These are phyloP conservation scores for Epichloe glyceriae DNA, from an alignment of 2,329 filamentous ascomycete species.

Conservation along the genomic window DNA sequence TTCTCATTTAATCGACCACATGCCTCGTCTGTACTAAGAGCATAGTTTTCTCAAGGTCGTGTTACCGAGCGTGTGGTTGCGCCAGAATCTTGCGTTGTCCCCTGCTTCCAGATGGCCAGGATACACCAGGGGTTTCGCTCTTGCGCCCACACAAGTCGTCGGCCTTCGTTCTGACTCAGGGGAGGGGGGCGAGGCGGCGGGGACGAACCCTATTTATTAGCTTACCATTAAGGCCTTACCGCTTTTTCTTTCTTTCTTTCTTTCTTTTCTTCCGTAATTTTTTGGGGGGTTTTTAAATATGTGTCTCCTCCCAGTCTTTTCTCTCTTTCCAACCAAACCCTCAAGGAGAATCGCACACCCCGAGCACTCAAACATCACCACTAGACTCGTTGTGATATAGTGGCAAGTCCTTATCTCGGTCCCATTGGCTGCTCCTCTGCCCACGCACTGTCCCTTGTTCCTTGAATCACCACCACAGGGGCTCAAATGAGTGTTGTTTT, in stretches of 20 bases:
- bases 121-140: neutral
- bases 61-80: constrained; percentile 1
- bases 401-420: neutral
- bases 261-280: neutral
- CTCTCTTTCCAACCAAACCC: too few species aligned
- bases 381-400: neutral
- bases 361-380: neutral
- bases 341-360: neutral
- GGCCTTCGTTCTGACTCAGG: neutral
- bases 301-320: too few species aligned
- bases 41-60: neutral
- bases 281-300: too few species aligned
- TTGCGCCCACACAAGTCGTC: neutral
- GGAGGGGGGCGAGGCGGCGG: neutral
- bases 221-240: neutral
- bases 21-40: neutral
- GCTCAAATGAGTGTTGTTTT: neutral
- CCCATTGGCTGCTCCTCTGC: neutral
- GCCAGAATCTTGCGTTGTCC: neutral
- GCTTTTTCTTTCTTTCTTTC: neutral
- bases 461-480: neutral
- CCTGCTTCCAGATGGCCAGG: neutral
- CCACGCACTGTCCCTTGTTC: neutral
- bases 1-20: neutral
- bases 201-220: neutral